Base-by-base conservation (phyloP, 352 stramenopile species). In the Phytophthora pistaciae region DNA sequence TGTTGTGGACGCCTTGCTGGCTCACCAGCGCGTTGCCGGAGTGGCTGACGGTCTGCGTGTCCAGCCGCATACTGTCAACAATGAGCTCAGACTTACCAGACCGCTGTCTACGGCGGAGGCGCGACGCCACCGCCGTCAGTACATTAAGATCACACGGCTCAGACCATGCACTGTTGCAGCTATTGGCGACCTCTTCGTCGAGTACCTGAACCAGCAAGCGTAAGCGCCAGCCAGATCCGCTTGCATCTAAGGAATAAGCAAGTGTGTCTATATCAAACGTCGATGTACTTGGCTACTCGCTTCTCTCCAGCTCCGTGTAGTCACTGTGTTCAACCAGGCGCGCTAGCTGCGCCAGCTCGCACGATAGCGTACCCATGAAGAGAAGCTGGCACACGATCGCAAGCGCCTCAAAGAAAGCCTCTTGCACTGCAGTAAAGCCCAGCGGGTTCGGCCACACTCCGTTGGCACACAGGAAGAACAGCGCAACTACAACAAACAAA, bases 381-480 rank as follows among this genome's bases (percentile, higher is more conserved):
- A 96, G 69, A n/a, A 96, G 77, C 62, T 96, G 90, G 46, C 87
- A 96, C 16, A 95, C 76, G 68, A 96, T 95, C 3, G 90, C 88
- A 53, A 93, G 80, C 3, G 89, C 85, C 62, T 96, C 90, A 46
- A 94, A 91, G 65, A 95, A 90, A 3, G 90, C 90, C 44, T 96
- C 90, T 62, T 95, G 85, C 0, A 90, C 77, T 31, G 87, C 87
- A 27, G 90, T 95, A 60, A 96, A 91, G 3, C 86, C 87, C 23
- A 95, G 56, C 1, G 89, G 88, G 31, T 96, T 96, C 9, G 81
- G 70, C 86, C 86, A 94, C 67, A 88, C 71, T 20, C 82, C 85
- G 61, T 96, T 94, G 1, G 93, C 90, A n/a, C 85, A 94, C 36
- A 94, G 60, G 62, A 93, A 96, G 7, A 92, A 80, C 44, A 95